Percentiles rank a stretch among this genome's conserved stretches.
Conservation (phyloP, 352 stramenopile species). For the Globisporangium echinulatum region DNA sequence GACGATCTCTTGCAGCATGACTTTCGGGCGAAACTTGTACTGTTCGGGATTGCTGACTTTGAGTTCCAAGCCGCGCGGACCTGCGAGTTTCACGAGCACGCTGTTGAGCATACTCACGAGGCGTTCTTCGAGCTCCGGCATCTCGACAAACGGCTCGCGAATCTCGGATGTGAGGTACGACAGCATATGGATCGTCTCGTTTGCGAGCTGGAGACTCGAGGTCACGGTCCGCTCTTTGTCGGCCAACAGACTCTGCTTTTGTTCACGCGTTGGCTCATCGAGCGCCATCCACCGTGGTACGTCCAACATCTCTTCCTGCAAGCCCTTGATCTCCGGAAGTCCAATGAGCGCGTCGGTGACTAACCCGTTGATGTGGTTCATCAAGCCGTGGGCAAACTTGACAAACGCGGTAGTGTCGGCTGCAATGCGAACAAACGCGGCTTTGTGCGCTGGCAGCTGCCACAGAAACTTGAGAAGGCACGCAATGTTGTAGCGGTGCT, state of each 20-base stretch:
- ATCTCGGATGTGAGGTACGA: conserved; percentile 94
- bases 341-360: conserved; percentile 95
- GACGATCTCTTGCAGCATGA: conserved; percentile 96
- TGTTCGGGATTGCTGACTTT: conserved; percentile 97
- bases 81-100: conserved; percentile 94
- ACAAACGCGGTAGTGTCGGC: conserved; percentile 92
- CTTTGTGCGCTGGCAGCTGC: conserved; percentile 91
- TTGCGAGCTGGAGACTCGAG: conserved; percentile 92
- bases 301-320: conserved; percentile 90
- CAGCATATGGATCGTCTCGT: conserved; percentile 98
- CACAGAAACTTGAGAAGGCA: conserved; percentile 97
- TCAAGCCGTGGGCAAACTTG: conserved; percentile 98
- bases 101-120: conserved; percentile 96
- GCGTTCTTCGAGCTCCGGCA: conserved; percentile 90
- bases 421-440: conserved; percentile 92
- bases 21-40: conserved; percentile 97
- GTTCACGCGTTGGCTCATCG: conserved; percentile 89
- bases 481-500: conserved; percentile 95
- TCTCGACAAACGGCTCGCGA: conserved; percentile 90
- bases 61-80: conserved; percentile 89
- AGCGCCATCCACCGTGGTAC: conserved; percentile 65
- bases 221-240: conserved; percentile 92
- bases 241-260: conserved; percentile 77
- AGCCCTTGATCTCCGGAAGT: conserved; percentile 91
- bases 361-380: conserved; percentile 98